Conservation (phyloP, 2,329 filamentous ascomycete species). For the Nothomitra cinnamomea region DNA sequence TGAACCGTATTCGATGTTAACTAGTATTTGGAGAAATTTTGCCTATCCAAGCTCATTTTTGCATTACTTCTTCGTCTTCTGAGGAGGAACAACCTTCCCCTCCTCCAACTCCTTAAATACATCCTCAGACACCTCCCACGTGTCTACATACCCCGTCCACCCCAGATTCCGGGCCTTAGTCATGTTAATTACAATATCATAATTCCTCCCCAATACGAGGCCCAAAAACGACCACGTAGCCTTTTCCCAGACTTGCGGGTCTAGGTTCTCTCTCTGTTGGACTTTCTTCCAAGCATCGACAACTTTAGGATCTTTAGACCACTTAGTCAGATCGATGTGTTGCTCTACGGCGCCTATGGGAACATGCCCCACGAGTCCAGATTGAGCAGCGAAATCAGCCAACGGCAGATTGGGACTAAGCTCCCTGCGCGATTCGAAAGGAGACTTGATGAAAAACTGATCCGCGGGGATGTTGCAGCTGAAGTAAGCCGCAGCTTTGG, state of each 20-base stretch:
- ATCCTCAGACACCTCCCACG: slow-evolving; percentile 17
- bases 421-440: slow-evolving; percentile 7
- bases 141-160: slow-evolving; percentile 24
- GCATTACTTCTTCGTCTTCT: neutral
- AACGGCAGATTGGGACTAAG: slow-evolving; percentile 14
- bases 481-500: slow-evolving; percentile 22
- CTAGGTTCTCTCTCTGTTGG: slow-evolving; percentile 19
- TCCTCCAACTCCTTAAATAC: slow-evolving; percentile 15
- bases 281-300: slow-evolving; percentile 23
- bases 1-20: neutral
- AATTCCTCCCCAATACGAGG: slow-evolving; percentile 27
- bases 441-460: slow-evolving; percentile 14
- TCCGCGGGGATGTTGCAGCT: slow-evolving; percentile 17
- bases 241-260: slow-evolving; percentile 24
- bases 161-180: slow-evolving; percentile 28
- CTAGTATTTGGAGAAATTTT: no score
- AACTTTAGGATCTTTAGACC: slow-evolving; percentile 23
- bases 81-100: neutral
- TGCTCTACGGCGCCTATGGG: slow-evolving; percentile 17
- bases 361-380: slow-evolving; percentile 15
- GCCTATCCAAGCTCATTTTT: no score
- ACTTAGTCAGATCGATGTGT: slow-evolving; percentile 25
- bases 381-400: slow-evolving; percentile 9
- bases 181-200: slow-evolving; percentile 25
- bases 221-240: slow-evolving; percentile 27